These are phyloP conservation scores for Volvox reticuliferus DNA, from an alignment of 139 green algal species.

Conservation along the genomic window DNA sequence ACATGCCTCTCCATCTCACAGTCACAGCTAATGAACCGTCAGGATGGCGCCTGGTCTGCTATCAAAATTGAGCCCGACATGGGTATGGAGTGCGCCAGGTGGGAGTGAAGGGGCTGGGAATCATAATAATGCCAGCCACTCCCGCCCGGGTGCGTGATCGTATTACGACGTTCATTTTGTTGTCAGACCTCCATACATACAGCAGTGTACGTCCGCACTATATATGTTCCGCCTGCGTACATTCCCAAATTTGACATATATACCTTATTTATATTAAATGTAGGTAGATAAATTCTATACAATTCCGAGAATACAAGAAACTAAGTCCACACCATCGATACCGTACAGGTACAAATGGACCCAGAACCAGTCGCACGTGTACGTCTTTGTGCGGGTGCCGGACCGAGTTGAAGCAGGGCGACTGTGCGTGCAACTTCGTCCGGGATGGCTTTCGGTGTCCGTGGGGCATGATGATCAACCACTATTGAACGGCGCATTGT, in stretches of 20 bases:
- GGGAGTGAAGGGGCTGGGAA: background rate
- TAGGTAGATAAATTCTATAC: too few relatives aligned
- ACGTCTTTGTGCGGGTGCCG: constrained; percentile 80
- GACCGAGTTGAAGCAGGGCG: background rate
- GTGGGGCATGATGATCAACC: constrained; percentile 46
- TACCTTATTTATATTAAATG: too few relatives aligned
- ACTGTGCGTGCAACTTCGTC: background rate
- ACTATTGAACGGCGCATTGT: constrained; percentile 73
- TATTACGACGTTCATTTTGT: too few relatives aligned
- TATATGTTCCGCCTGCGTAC: too few relatives aligned
- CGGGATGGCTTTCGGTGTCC: constrained; percentile 52
- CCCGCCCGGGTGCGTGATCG: too few relatives aligned
- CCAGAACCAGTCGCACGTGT: constrained; percentile 87
- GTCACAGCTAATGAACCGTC: background rate
- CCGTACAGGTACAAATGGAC: constrained; percentile 82
- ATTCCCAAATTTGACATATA: too few relatives aligned
- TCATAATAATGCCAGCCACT: too few relatives aligned
- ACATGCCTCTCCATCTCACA: background rate
- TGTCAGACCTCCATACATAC: too few relatives aligned
- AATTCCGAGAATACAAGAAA: too few relatives aligned
- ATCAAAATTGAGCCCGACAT: constrained; percentile 14
- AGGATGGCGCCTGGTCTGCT: constrained; percentile 32
- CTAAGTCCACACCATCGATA: too few relatives aligned
- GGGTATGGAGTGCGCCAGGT: constrained; percentile 42
- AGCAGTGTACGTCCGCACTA: too few relatives aligned